Evolutionary conservation across 805 yeast species (phyloP), one percentile per base, ranked within the genome.

Genomic region (Monosporozyma aerobia): DNA sequence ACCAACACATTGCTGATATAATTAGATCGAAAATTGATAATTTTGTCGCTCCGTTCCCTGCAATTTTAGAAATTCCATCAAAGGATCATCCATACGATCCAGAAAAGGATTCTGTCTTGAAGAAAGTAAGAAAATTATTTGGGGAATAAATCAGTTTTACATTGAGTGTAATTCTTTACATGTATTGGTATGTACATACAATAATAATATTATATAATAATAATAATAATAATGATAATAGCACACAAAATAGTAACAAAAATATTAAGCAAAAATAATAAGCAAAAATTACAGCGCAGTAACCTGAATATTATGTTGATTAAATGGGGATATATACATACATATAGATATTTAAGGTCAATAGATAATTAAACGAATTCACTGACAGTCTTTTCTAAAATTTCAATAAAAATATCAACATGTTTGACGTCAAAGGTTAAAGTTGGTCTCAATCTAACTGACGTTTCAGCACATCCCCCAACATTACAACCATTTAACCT

Each of bases 61-160:
- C 99, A 2, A 81, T 94, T 48, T 76, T 94, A 64, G 99, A 94
- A 72, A 94, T 94, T 56, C 99, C 99, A 29, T 89, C 97, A 14
- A 94, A 94, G 74, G 99, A 94, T 66, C 98, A 94, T 69, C 98
- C 99, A 23, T 94, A 94, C 69, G 95, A 94, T 69, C 99, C 99
- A 22, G 98, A 92, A 69, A 94, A 92, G 81, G 99, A 94, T 71
- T 85, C 96, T 22, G 90, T 94, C 43, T 77, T 94, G 71, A 84
- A 92, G 72, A 86, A 96, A 69, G 99, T 94, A 35, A 85, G 96
- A 75, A 83, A 96, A 68, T 74, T 94, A 57, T 90, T 92, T 73
- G 98, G 99, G 46, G 98, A 94, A 73, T 50, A 33, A 23, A 35
- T 25, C 44, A 32, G 16, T 49, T 23, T 37, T 29, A 43, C 11